Percentiles rank a stretch among this genome's conserved stretches.
Conservation (phyloP, 1,284 basidiomycete genomes). For the Microstroma glucosiphilum region DNA sequence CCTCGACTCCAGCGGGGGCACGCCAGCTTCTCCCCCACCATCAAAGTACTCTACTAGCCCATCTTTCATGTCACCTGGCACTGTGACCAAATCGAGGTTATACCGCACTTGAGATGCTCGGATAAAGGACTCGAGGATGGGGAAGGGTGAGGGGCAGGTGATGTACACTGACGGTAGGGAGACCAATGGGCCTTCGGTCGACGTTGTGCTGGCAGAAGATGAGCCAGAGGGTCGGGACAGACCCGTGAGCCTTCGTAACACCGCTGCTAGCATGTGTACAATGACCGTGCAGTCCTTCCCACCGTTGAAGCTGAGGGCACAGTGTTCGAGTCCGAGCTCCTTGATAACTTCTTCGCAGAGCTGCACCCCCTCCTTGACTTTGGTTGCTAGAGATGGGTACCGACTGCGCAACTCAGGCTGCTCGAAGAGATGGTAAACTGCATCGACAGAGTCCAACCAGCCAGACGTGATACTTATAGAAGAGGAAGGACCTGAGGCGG, state of each 20-base stretch:
- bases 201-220: constrained; percentile 20
- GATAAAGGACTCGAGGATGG: constrained; percentile 77
- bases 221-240: not conserved
- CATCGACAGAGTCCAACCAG: constrained; percentile 44
- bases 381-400: constrained; percentile 24
- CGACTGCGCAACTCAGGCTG: constrained; percentile 7
- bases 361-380: constrained; percentile 27
- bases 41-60: constrained; percentile 66
- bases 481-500: no score
- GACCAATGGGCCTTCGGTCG: constrained; percentile 34
- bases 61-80: constrained; percentile 72
- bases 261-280: constrained; percentile 75
- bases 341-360: constrained; percentile 38
- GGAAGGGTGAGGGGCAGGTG: constrained; percentile 79
- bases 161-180: constrained; percentile 78
- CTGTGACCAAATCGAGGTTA: constrained; percentile 69
- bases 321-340: constrained; percentile 50
- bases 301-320: constrained; percentile 80
- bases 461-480: not conserved
- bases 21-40: constrained; percentile 51
- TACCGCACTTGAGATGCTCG: constrained; percentile 62
- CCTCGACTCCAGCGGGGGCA: not conserved
- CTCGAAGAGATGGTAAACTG: constrained; percentile 42
- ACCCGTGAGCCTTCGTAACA: constrained; percentile 57
- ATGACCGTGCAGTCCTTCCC: constrained; percentile 95